Conservation (phyloP, 2,329 filamentous ascomycete genomes). For the Chrysosphaeria jannelii region DNA sequence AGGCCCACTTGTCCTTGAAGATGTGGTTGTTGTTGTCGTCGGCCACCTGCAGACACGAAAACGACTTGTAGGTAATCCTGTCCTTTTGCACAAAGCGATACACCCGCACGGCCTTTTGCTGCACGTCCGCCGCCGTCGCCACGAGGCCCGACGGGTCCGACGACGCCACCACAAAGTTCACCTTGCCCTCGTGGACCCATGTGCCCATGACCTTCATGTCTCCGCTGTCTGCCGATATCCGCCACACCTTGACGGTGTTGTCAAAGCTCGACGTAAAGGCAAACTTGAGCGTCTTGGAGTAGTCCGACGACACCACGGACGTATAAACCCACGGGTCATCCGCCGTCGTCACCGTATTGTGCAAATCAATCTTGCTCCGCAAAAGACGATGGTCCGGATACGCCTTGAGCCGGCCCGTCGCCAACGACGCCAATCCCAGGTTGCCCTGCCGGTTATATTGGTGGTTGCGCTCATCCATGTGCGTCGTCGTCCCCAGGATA, state of each 20-base stretch:
- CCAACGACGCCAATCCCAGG: conserved; percentile 21
- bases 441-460: conserved; percentile 37
- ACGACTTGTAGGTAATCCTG: conserved; percentile 10
- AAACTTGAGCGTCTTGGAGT: conserved; percentile 14
- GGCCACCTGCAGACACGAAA: conserved; percentile 12
- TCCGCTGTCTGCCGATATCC: conserved; percentile 9
- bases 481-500: conserved; percentile 29
- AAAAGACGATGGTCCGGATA: conserved; percentile 25
- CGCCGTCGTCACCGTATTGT: conserved; percentile 15
- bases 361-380: conserved; percentile 8
- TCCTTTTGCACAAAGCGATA: conserved; percentile 16
- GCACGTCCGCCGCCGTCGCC: conserved; percentile 27
- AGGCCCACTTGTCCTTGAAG: conserved; percentile 19
- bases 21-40: conserved; percentile 7
- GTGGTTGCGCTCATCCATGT: conserved; percentile 31
- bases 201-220: conserved; percentile 16
- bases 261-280: conserved; percentile 32
- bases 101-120: conserved; percentile 21
- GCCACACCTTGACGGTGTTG: conserved; percentile 28
- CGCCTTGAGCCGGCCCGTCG: conserved; percentile 14
- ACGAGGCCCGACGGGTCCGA: conserved; percentile 17
- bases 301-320: conserved; percentile 30
- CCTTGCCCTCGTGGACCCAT: conserved; percentile 25
- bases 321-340: conserved; percentile 33
- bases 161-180: conserved; percentile 30